Base-by-base conservation (phyloP, 2,329 filamentous ascomycete genomes). In the Didymella glomerata region DNA sequence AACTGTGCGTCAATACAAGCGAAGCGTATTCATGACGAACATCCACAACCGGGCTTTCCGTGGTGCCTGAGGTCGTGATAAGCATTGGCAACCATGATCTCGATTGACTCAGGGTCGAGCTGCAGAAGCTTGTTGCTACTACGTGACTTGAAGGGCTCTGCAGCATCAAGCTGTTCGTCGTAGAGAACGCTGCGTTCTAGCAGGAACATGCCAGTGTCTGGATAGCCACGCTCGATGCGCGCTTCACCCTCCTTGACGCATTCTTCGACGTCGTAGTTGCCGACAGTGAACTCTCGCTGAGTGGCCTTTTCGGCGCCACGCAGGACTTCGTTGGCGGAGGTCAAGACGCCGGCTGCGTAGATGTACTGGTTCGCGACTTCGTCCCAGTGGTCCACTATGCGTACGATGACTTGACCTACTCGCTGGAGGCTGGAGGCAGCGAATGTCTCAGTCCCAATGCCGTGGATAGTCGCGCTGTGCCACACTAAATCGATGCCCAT, bases 401-500 rank as follows among this genome's bases (percentile, higher is more conserved):
- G 61, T 4, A 55, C 59, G 3, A 77, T 67, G 1, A 74, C 69
- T 13, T 61, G 53, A 2, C 76, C 74, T 1, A 74, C 67, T 68
- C 72, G 73, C 50, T 59, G 54, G 6, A 75, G 63, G 16, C 75
- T 78, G 16, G 73, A 74, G 1, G 68, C 76, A 14, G 77, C 70
- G 55, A 79, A 79, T 0, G 36, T 42, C 54, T 77, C 76, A 3
- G 66, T 65, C 9, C 76, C 77, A 1, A 62, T 68, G 7, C 77
- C 77, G 24, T 76, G 73, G 4, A 79, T 63, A 1, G 76, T 77
- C 1, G 73, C 75, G 53, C 75, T 78, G 24, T 78, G 72, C 77
- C 77, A 79, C 59, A 76, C 65, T 32, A 80, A 44, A 22, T 79
- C 75, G 44, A 79, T 71, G 13, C 77, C 76, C 36, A 79, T 63